A percentile compares a stretch with the other conserved stretches of the same genome.
phyloP scores from a whole-genome alignment of 2,329 filamentous ascomycete genomes.

The Nannizziopsis arthrosporioides region DNA sequence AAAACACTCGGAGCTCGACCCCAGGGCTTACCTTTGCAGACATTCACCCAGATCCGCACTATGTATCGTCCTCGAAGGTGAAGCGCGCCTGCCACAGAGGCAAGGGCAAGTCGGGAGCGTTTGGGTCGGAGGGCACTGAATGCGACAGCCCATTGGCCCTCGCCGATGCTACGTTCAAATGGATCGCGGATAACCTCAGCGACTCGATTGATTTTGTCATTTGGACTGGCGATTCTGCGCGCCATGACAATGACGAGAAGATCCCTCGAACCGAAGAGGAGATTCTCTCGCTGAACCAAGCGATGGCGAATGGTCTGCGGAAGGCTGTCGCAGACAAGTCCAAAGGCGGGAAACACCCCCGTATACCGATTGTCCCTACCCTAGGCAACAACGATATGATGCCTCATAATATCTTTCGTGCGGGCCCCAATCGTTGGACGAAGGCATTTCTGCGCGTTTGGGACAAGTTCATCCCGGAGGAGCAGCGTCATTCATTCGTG shows the following conservation, averaged over 20 bases:
- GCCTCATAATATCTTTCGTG: constrained; percentile 83
- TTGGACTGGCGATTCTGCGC: constrained; percentile 83
- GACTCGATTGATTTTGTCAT: constrained; percentile 78
- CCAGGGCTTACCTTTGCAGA: constrained; percentile 43
- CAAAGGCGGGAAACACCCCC: constrained; percentile 37
- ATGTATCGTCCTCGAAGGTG: constrained; percentile 64
- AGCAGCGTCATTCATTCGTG: constrained; percentile 79
- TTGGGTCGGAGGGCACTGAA: constrained; percentile 73
- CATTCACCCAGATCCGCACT: constrained; percentile 82
- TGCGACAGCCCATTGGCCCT: constrained; percentile 77
- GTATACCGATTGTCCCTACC: constrained; percentile 74
- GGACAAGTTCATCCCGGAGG: constrained; percentile 78
- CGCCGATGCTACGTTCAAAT: constrained; percentile 78
- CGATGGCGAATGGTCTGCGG: constrained; percentile 63
- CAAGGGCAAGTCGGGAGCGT: constrained; percentile 63
- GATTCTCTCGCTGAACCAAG: constrained; percentile 65
- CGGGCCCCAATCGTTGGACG: constrained; percentile 81
- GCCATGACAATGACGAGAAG: constrained; percentile 77
- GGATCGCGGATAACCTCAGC: constrained; percentile 67
- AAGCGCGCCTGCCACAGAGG: constrained; percentile 67
- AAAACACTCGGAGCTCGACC: constrained; percentile 13
- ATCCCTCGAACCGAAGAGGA: constrained; percentile 64
- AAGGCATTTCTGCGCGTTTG: constrained; percentile 66
- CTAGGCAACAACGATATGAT: constrained; percentile 97
- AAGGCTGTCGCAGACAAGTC: constrained; percentile 47